Evolutionary conservation across 495 filamentous ascomycete species (phyloP).

Genomic region (Penicillium angulare): DNA sequence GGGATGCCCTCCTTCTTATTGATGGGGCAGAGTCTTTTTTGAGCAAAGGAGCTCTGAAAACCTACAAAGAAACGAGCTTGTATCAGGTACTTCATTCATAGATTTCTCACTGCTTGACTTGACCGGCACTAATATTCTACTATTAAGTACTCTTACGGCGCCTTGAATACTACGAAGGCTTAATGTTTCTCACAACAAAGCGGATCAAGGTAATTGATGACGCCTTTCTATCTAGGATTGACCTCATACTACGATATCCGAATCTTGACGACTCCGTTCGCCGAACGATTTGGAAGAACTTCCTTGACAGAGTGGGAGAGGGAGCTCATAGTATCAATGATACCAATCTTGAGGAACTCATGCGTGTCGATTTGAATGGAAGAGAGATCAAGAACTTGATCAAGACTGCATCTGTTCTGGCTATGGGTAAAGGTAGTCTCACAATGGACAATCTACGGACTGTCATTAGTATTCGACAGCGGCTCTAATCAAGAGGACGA

Average conservation of each 20-base stretch:
- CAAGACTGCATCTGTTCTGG: not conserved
- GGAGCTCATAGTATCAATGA: not conserved
- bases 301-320: not conserved
- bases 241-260: not conserved
- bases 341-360: not conserved
- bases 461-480: not conserved
- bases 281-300: not conserved
- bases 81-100: not conserved
- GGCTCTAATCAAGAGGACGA: too few relatives aligned
- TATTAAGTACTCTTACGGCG: not conserved
- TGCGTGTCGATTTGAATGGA: not conserved
- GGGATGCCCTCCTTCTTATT: not conserved
- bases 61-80: not conserved
- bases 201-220: not conserved
- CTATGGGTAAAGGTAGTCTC: not conserved
- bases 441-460: not conserved
- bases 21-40: not conserved
- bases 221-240: not conserved
- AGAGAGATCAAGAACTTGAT: not conserved
- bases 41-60: not conserved
- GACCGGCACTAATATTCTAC: not conserved
- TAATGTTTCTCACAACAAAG: not conserved
- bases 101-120: not conserved
- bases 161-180: not conserved
- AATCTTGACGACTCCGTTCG: not conserved